These are phyloP conservation scores for Trifolium pratense DNA, from an alignment of 306 rosid species.

Conservation along the genomic window DNA sequence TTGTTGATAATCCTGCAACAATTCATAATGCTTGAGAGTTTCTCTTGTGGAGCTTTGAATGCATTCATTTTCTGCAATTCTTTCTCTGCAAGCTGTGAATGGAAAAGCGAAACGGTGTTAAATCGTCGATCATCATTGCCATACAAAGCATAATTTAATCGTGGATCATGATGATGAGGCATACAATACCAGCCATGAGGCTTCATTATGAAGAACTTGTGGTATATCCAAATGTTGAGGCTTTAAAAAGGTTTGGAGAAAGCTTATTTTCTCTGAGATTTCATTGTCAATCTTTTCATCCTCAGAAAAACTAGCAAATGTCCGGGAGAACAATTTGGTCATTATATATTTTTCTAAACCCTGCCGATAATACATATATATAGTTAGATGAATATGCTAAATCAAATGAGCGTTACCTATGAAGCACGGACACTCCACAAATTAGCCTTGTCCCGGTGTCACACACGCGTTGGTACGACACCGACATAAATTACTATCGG, in stretches of 20 bases:
- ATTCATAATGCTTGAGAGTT: conserved; percentile 62
- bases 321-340: conserved; percentile 73
- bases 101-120: neutral
- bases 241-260: conserved; percentile 68
- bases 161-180: neutral
- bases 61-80: conserved; percentile 70
- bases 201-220: conserved; percentile 53
- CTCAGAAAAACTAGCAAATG: conserved; percentile 56
- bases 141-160: neutral
- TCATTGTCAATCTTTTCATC: conserved; percentile 59
- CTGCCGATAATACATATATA: conserved; percentile 39
- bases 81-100: conserved; percentile 74
- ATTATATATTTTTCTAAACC: conserved; percentile 74
- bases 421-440: too few relatives aligned
- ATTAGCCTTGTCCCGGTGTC: too few relatives aligned
- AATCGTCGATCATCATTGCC: too few relatives aligned
- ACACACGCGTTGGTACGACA: too few relatives aligned
- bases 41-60: conserved; percentile 80
- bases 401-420: too few relatives aligned
- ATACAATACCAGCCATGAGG: conserved; percentile 65
- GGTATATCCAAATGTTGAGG: conserved; percentile 80
- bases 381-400: too few relatives aligned
- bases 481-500: too few relatives aligned
- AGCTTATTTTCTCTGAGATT: conserved; percentile 54
- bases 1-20: conserved; percentile 80